Evolutionary conservation across 2,329 filamentous ascomycete genomes (phyloP).

Genomic region (Ustilaginoidea virens): DNA sequence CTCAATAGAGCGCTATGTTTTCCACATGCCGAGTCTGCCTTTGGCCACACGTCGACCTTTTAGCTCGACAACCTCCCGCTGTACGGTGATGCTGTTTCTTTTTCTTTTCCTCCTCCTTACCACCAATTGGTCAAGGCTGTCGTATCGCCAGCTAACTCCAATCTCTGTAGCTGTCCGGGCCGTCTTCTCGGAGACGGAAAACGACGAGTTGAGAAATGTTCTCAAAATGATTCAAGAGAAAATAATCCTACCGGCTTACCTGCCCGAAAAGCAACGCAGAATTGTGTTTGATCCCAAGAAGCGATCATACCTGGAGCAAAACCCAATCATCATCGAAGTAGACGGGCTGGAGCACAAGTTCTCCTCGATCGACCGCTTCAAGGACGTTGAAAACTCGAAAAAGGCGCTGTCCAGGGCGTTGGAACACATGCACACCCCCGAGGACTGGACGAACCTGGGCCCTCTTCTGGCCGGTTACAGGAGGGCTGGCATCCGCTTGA

Average conservation of each 20-base stretch:
- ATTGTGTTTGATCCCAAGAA: conserved; percentile 33
- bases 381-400: conserved; percentile 27
- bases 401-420: conserved; percentile 22
- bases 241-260: conserved; percentile 46
- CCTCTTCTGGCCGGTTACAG: conserved; percentile 35
- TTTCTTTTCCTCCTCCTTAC: too few relatives aligned
- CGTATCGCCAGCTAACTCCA: conserved; percentile 6
- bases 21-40: too few relatives aligned
- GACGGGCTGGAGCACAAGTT: conserved; percentile 40
- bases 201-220: conserved; percentile 34
- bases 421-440: conserved; percentile 27
- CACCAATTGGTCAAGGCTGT: too few relatives aligned
- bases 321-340: conserved; percentile 43
- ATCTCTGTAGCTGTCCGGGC: conserved; percentile 15
- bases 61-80: conserved; percentile 14
- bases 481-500: conserved; percentile 24
- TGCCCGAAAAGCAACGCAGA: conserved; percentile 35
- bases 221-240: conserved; percentile 39
- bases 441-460: conserved; percentile 37
- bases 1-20: conserved; percentile 9
- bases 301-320: conserved; percentile 31
- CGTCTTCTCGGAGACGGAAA: conserved; percentile 36
- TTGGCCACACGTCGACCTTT: conserved; percentile 10
- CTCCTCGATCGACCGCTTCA: conserved; percentile 26
- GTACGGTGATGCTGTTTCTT: too few relatives aligned